Conservation (phyloP, 805 yeast species). For the Spathaspora hagerdaliae region DNA sequence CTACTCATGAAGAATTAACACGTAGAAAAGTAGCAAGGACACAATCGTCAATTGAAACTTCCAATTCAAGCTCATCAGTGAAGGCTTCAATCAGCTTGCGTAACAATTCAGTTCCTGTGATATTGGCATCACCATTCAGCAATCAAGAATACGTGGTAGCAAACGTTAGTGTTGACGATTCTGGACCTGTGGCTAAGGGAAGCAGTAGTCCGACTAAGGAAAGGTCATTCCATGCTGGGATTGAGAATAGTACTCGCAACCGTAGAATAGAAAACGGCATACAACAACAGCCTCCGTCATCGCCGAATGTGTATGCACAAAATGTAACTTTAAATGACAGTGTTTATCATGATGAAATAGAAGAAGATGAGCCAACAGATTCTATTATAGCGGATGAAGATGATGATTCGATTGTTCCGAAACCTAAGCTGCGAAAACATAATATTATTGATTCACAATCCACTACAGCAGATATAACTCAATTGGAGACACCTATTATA, state of each 20-base stretch:
- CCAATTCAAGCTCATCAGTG: too few species aligned
- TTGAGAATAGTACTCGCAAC: background rate
- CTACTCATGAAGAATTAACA: background rate
- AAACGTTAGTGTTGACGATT: too few species aligned
- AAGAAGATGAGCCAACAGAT: slow-evolving; percentile 1
- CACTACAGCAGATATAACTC: background rate
- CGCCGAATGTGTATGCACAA: background rate
- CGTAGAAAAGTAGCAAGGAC: too few species aligned
- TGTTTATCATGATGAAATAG: background rate
- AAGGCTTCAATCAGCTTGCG: too few species aligned
- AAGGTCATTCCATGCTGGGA: background rate
- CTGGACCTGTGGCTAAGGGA: too few species aligned
- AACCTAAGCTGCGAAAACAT: background rate
- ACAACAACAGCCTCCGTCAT: background rate
- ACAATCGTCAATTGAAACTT: background rate
- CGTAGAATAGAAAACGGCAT: too few species aligned
- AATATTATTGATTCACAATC: background rate
- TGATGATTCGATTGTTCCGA: background rate
- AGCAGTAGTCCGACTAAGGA: background rate
- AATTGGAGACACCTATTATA: slow-evolving; percentile 10
- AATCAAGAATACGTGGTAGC: too few species aligned
- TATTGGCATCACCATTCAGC: background rate
- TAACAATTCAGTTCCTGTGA: background rate
- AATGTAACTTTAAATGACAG: background rate
- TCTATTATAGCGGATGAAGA: background rate